phyloP scores from a whole-genome alignment of 2,329 filamentous ascomycete genomes.

The Amauroascus niger region DNA sequence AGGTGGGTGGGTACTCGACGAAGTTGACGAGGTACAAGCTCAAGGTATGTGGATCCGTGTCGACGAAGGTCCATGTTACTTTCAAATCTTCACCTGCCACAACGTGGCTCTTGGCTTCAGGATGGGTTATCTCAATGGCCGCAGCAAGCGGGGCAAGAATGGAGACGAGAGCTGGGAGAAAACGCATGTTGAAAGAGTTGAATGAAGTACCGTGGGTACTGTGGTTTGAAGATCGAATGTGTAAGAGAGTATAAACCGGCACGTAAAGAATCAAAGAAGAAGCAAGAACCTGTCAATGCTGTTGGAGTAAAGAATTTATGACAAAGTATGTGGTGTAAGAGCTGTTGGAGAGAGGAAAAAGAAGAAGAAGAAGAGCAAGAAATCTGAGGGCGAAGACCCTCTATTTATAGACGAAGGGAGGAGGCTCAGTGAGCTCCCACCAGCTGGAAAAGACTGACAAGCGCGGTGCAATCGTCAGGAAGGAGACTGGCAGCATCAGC shows the following conservation, averaged over 20 bases:
- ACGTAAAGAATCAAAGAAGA: background rate
- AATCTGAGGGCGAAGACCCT: background rate
- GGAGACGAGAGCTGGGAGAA: constrained; percentile 14
- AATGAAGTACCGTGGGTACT: background rate
- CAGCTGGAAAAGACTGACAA: background rate
- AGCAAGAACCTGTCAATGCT: background rate
- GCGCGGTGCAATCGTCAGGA: background rate
- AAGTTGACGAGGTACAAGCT: constrained; percentile 40
- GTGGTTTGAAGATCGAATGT: background rate
- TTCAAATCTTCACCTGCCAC: constrained; percentile 28
- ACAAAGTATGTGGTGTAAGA: constrained; percentile 6
- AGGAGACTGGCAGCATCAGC: background rate
- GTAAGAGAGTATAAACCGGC: background rate
- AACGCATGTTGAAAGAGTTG: constrained; percentile 11
- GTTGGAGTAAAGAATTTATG: background rate
- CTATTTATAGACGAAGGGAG: constrained; percentile 2
- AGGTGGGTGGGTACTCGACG: constrained; percentile 37
- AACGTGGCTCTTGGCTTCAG: constrained; percentile 31
- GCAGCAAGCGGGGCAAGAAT: constrained; percentile 17
- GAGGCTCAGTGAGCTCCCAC: background rate
- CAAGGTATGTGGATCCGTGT: constrained; percentile 35
- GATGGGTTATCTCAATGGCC: constrained; percentile 24
- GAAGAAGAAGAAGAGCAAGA: background rate
- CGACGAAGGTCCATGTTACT: constrained; percentile 34
- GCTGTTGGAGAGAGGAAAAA: background rate